phyloP scores from a whole-genome alignment of 2,329 filamentous ascomycete species.

The Thermomyces lanuginosus region DNA sequence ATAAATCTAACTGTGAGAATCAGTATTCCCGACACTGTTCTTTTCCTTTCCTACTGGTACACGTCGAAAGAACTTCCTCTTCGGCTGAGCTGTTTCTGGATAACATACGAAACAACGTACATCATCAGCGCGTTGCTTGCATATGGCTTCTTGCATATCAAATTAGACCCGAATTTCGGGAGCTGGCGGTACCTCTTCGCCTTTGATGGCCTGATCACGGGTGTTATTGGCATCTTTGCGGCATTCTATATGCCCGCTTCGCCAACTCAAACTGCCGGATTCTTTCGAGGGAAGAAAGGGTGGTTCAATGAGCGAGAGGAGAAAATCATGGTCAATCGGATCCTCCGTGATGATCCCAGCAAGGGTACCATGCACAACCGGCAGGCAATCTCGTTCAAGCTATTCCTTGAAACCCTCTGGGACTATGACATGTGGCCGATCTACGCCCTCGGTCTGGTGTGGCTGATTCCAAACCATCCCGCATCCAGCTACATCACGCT shows the following conservation, averaged over 20 bases:
- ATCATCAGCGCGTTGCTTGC: conserved; percentile 4
- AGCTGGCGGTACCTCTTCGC: conserved; percentile 5
- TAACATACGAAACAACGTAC: conserved; percentile 1
- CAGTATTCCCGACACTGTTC: conserved; percentile 5
- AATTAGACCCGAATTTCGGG: neutral
- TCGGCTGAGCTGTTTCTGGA: conserved; percentile 5
- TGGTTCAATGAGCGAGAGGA: conserved; percentile 32
- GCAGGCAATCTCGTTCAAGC: conserved; percentile 30
- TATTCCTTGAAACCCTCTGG: conserved; percentile 33
- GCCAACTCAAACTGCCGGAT: conserved; percentile 24
- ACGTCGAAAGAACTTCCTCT: conserved; percentile 3
- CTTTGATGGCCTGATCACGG: conserved; percentile 4
- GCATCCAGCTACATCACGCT: conserved; percentile 24
- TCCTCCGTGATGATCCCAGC: conserved; percentile 35
- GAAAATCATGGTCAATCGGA: conserved; percentile 48
- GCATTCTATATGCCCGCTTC: conserved; percentile 27
- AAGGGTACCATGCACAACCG: conserved; percentile 43
- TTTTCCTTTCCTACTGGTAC: conserved; percentile 5
- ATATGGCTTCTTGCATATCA: conserved; percentile 5
- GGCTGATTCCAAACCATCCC: conserved; percentile 24
- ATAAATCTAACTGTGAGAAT: neutral
- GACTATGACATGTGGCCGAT: conserved; percentile 37
- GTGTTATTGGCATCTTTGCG: conserved; percentile 9
- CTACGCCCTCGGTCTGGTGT: conserved; percentile 23
- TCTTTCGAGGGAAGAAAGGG: conserved; percentile 27